Evolutionary conservation across 352 stramenopile genomes (phyloP).

Genomic region (Pythium sukuiense): DNA sequence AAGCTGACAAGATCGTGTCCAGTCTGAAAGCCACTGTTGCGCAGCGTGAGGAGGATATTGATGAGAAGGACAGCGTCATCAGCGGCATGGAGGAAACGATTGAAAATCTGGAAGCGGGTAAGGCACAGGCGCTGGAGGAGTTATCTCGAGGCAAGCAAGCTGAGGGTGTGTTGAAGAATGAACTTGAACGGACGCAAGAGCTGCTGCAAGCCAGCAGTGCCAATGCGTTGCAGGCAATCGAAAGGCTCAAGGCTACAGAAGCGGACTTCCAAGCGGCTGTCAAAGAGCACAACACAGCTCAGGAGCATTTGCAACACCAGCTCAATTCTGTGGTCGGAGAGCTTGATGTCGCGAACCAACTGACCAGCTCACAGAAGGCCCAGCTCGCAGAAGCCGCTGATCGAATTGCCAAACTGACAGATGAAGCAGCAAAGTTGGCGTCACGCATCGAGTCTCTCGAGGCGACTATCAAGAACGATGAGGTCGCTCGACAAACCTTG

Average conservation of each 20-base stretch:
- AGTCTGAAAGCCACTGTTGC: slow-evolving; percentile 6
- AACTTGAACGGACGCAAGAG: not conserved
- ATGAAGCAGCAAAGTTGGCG: not conserved
- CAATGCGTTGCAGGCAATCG: not conserved
- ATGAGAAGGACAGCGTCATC: slow-evolving; percentile 27
- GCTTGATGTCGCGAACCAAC: slow-evolving; percentile 2
- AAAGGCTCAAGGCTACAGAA: slow-evolving; percentile 1
- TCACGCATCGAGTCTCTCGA: not conserved
- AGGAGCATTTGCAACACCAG: not conserved
- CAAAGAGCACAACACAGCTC: not conserved
- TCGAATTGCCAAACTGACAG: not conserved
- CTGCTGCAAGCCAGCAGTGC: not conserved
- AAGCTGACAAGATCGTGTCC: not conserved
- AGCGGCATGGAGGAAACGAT: slow-evolving; percentile 27
- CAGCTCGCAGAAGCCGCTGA: not conserved
- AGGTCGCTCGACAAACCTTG: not conserved
- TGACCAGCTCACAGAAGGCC: not conserved
- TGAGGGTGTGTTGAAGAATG: not conserved
- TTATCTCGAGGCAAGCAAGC: not conserved
- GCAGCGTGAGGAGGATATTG: slow-evolving; percentile 21
- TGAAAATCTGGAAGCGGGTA: slow-evolving; percentile 23
- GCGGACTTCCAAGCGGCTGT: not conserved
- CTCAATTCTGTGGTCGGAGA: not conserved
- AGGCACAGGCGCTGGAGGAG: not conserved
- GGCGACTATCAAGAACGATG: not conserved